Conservation (phyloP, 176 grass and related monocot genomes). For the Carex littledalei region DNA sequence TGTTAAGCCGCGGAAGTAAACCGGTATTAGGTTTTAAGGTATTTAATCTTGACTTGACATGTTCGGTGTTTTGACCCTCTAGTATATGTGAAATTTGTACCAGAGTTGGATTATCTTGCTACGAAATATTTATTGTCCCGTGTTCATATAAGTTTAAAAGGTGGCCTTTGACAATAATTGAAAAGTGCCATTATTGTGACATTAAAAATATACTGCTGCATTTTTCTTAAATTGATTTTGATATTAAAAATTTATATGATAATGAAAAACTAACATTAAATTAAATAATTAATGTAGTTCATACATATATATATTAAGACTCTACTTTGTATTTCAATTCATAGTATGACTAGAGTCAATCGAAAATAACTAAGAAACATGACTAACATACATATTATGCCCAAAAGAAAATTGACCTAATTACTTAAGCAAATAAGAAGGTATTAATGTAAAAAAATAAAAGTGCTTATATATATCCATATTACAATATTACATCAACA, state of each 20-base stretch:
- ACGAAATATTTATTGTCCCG: neutral
- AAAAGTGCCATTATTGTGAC: too few relatives aligned
- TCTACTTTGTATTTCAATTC: neutral
- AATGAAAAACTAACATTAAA: too few relatives aligned
- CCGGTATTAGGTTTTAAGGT: slow-evolving; percentile 4
- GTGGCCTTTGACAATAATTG: too few relatives aligned
- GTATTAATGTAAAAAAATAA: neutral
- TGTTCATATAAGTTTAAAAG: too few relatives aligned
- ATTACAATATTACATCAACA: neutral
- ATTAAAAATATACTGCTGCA: too few relatives aligned
- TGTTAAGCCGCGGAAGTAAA: slow-evolving; percentile 24
- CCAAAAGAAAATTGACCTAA: neutral
- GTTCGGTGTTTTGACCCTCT: neutral
- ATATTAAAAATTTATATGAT: too few relatives aligned
- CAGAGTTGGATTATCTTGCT: neutral
- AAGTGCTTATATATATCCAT: neutral
- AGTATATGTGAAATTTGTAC: slow-evolving; percentile 2
- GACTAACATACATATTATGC: neutral
- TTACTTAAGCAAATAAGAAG: neutral
- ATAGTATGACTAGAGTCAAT: neutral
- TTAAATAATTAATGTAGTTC: too few relatives aligned
- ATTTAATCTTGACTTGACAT: slow-evolving; percentile 11
- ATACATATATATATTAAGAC: neutral
- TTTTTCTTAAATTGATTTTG: too few relatives aligned
- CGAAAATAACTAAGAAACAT: neutral